These are phyloP conservation scores for Dryadomyces quercus-mongolicae DNA, from an alignment of 2,329 filamentous ascomycete genomes.

Conservation along the genomic window DNA sequence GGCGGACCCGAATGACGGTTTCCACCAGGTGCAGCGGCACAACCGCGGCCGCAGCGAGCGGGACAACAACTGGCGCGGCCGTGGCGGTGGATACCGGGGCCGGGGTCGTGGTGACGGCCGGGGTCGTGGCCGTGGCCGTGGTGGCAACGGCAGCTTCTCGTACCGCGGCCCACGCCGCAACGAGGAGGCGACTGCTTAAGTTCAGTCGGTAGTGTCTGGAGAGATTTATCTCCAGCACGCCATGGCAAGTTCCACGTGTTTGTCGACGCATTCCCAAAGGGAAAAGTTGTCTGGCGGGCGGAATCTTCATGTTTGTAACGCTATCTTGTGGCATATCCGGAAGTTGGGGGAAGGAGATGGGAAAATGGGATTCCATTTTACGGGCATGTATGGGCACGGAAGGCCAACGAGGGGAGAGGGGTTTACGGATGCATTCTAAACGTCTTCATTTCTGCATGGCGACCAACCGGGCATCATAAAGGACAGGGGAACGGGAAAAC, in stretches of 20 bases:
- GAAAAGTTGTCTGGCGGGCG: no score
- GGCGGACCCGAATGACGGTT: constrained; percentile 47
- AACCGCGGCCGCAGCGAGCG: constrained; percentile 43
- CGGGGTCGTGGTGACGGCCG: constrained; percentile 4
- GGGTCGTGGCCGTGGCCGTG: constrained; percentile 3
- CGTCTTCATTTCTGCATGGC: constrained; percentile 6
- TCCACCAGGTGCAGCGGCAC: constrained; percentile 56
- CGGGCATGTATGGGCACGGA: neutral
- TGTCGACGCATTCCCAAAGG: no score
- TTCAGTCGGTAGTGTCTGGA: neutral
- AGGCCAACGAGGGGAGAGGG: neutral
- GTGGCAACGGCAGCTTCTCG: constrained; percentile 1
- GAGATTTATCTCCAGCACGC: no score
- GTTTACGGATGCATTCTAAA: neutral
- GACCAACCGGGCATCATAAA: constrained; percentile 1
- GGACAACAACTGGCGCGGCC: constrained; percentile 32
- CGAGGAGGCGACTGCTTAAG: neutral
- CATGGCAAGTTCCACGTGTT: no score
- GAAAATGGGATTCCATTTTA: neutral
- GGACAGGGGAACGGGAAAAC: neutral
- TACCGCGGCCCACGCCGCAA: constrained; percentile 3
- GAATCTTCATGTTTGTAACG: neutral
- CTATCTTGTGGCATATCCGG: constrained; percentile 1
- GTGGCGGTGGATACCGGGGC: constrained; percentile 34
- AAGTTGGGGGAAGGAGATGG: neutral